Percentiles rank a stretch among this genome's conserved stretches.
phyloP scores from a whole-genome alignment of 768 basidiomycete species.

The Crucibulum laeve region DNA sequence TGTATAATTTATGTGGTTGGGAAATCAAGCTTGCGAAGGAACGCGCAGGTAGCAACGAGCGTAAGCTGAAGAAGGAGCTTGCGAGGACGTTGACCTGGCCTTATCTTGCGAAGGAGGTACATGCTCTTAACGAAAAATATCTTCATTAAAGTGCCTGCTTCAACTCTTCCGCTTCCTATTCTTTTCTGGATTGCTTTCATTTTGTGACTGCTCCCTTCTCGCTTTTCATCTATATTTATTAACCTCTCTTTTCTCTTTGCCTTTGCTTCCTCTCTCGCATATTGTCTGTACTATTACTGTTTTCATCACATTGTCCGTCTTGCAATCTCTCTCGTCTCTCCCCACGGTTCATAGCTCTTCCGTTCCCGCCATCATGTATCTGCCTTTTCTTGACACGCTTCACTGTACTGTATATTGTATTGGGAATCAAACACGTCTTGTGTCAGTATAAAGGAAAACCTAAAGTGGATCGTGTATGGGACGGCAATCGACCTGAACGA shows the following conservation, averaged over 20 bases:
- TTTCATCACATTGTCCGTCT: too few relatives aligned
- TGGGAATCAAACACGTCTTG: too few relatives aligned
- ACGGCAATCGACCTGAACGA: too few relatives aligned
- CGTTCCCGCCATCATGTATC: too few relatives aligned
- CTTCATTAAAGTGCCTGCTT: slow-evolving; percentile 27
- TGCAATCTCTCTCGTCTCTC: too few relatives aligned
- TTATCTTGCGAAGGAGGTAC: slow-evolving; percentile 80
- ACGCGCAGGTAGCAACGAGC: slow-evolving; percentile 47
- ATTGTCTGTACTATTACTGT: slow-evolving; percentile 3
- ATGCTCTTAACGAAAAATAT: slow-evolving; percentile 84
- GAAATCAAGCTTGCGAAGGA: slow-evolving; percentile 88
- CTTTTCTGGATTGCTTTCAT: background rate
- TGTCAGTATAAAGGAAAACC: too few relatives aligned
- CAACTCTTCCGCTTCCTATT: background rate
- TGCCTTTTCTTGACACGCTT: too few relatives aligned
- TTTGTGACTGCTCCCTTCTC: background rate
- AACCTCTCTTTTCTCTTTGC: slow-evolving; percentile 4
- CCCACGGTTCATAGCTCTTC: too few relatives aligned
- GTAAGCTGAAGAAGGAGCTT: slow-evolving; percentile 51
- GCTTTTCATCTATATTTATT: slow-evolving; percentile 1
- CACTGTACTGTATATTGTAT: too few relatives aligned
- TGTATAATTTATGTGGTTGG: slow-evolving; percentile 95
- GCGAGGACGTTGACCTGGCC: slow-evolving; percentile 77
- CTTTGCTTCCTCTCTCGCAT: slow-evolving; percentile 3
- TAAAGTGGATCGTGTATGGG: too few relatives aligned